Evolutionary conservation across 306 rosid genomes (phyloP), one percentile per base, ranked within the genome.

Genomic region (Astragalus glycyphyllos): DNA sequence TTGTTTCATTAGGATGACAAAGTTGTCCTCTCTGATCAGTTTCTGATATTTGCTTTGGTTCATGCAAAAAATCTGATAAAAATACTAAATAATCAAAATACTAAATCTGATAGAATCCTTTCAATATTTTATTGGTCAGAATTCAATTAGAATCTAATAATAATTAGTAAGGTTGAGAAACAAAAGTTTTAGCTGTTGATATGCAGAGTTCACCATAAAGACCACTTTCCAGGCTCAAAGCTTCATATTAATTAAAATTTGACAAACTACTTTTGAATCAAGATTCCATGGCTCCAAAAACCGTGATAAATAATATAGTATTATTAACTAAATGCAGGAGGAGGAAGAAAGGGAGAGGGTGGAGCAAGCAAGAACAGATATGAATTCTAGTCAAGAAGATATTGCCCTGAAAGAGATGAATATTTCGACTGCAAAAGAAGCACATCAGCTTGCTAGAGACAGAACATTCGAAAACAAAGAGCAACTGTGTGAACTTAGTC

Each of bases 401-500:
- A 79, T 81, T 84, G 91, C 97, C 20, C 61, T 89, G 80, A 85
- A 87, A 58, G 98, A 94, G 85, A 94, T 83, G 88, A 83, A 55
- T 65, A 69, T 73, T 80, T 90, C 98, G 65, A 86, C 88, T 0
- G 93, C 89, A 69, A 79, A 82, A 66, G 97, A 90, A 77, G 96
- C 95, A 65, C 86, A 81, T 13, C 84, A 85, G 65, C 97, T 82
- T 74, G 96, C 85, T 15, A 84, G 80, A 86, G 84, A 69, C 62
- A 86, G 87, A 77, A 68, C 92, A 53, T 10, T 78, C 38, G 98
- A 94, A 82, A 86, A 89, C 82, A 86, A 90, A 77, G 98, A 89
- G 79, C 93, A 94, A 72, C 83, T 94, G 13, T 90, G 96, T 37
- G 96, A 94, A 81, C 66, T 94, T 75, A 94, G 98, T 72, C 92